Evolutionary conservation across 2,329 filamentous ascomycete genomes (phyloP).

Genomic region (Bertia moriformis): DNA sequence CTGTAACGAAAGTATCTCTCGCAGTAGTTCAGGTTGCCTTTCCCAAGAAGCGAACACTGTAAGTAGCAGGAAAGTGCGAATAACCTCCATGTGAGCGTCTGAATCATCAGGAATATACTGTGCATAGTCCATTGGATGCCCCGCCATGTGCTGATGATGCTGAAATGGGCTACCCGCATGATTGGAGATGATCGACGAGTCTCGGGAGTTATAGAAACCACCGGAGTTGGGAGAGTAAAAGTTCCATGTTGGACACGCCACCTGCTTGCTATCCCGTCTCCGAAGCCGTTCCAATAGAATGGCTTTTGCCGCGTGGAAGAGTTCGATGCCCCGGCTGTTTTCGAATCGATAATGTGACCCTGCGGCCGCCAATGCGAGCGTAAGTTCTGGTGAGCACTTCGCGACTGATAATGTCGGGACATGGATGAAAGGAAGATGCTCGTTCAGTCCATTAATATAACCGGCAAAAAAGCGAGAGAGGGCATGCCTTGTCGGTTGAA

Average conservation of each 20-base stretch:
- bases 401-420: conserved; percentile 28
- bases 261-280: conserved; percentile 28
- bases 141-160: conserved; percentile 12
- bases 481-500: conserved; percentile 29
- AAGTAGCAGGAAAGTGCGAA: conserved; percentile 32
- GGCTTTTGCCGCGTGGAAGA: conserved; percentile 39
- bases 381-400: conserved; percentile 27
- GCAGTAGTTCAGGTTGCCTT: conserved; percentile 36
- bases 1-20: conserved; percentile 39
- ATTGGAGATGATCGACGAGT: conserved; percentile 23
- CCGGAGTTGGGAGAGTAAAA: conserved; percentile 16
- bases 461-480: conserved; percentile 31
- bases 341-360: conserved; percentile 33
- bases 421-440: conserved; percentile 34
- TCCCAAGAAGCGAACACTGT: conserved; percentile 47
- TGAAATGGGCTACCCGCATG: conserved; percentile 25
- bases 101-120: conserved; percentile 21
- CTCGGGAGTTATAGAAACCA: conserved; percentile 20
- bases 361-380: conserved; percentile 32
- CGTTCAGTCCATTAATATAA: conserved; percentile 32
- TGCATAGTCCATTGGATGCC: conserved; percentile 14
- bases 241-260: conserved; percentile 22
- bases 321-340: conserved; percentile 30
- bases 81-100: conserved; percentile 30
- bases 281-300: conserved; percentile 35